Evolutionary conservation across 2,329 filamentous ascomycete genomes (phyloP).

Genomic region (Sphaerostilbella broomeana): DNA sequence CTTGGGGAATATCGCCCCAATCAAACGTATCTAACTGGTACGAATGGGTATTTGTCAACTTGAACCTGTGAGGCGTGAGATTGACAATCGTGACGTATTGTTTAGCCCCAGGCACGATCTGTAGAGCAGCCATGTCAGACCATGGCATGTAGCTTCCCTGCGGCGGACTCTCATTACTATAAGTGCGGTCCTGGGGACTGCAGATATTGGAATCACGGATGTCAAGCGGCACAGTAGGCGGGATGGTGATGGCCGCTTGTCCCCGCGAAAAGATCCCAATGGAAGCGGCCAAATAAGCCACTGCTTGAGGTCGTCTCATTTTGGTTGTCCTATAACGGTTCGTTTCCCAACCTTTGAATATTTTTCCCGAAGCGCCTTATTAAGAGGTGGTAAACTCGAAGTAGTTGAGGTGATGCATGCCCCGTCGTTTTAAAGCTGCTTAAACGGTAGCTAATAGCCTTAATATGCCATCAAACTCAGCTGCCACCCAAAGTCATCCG

Average conservation of each 20-base stretch:
- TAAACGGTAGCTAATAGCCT: too few relatives aligned
- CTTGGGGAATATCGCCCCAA: slow-evolving; percentile 28
- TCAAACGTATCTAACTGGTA: slow-evolving; percentile 28
- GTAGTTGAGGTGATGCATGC: too few relatives aligned
- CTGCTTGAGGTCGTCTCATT: too few relatives aligned
- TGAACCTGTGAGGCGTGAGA: slow-evolving; percentile 27
- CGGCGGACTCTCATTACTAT: slow-evolving; percentile 9
- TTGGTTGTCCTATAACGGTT: too few relatives aligned
- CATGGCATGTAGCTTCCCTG: slow-evolving; percentile 13
- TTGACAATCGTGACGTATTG: slow-evolving; percentile 30
- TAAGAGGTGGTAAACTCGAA: too few relatives aligned
- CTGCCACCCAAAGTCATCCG: too few relatives aligned
- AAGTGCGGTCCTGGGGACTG: slow-evolving; percentile 8
- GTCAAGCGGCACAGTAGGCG: neutral
- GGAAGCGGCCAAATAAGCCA: too few relatives aligned
- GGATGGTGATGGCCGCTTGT: neutral
- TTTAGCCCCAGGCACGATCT: slow-evolving; percentile 12
- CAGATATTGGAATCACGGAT: slow-evolving; percentile 5
- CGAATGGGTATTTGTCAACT: slow-evolving; percentile 21
- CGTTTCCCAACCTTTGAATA: too few relatives aligned
- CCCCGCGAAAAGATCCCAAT: too few relatives aligned
- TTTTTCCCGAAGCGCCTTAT: too few relatives aligned
- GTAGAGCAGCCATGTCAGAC: slow-evolving; percentile 3
- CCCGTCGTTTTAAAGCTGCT: neutral
- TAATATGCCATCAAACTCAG: neutral